Evolutionary conservation across 2,329 filamentous ascomycete species (phyloP).

Genomic region (Stylonectria norvegica): DNA sequence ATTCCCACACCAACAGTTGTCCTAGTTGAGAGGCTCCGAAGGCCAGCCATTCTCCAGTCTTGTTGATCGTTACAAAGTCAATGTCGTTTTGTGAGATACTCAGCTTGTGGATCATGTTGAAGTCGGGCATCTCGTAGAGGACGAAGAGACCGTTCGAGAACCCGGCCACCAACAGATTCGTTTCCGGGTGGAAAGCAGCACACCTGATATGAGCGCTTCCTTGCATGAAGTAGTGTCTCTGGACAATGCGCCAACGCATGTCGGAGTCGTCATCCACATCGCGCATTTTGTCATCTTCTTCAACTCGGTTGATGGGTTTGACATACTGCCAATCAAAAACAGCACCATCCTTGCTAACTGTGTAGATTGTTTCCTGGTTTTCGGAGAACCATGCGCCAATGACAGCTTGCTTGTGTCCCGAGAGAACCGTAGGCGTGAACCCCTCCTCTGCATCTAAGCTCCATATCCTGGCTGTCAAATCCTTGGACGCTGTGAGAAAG

Average conservation of each 20-base stretch:
- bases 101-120: slow-evolving; percentile 86
- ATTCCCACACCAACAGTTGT: slow-evolving; percentile 98
- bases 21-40: slow-evolving; percentile 95
- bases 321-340: slow-evolving; percentile 91
- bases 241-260: slow-evolving; percentile 85
- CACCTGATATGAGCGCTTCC: slow-evolving; percentile 82
- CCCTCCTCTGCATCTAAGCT: slow-evolving; percentile 82
- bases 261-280: slow-evolving; percentile 60
- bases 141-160: slow-evolving; percentile 95
- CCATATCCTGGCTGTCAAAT: slow-evolving; percentile 92
- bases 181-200: slow-evolving; percentile 80
- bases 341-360: slow-evolving; percentile 94
- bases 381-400: slow-evolving; percentile 96
- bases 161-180: slow-evolving; percentile 90
- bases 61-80: slow-evolving; percentile 90
- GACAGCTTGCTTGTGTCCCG: slow-evolving; percentile 86
- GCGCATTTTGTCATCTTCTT: slow-evolving; percentile 58
- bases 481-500: slow-evolving; percentile 87
- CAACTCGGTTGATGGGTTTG: slow-evolving; percentile 52
- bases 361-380: slow-evolving; percentile 93
- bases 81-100: slow-evolving; percentile 98
- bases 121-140: slow-evolving; percentile 92
- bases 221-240: slow-evolving; percentile 92
- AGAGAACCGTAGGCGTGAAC: slow-evolving; percentile 84
- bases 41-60: slow-evolving; percentile 92